phyloP scores from a whole-genome alignment of 1,284 basidiomycete species.

The Sporisorium scitamineum region DNA sequence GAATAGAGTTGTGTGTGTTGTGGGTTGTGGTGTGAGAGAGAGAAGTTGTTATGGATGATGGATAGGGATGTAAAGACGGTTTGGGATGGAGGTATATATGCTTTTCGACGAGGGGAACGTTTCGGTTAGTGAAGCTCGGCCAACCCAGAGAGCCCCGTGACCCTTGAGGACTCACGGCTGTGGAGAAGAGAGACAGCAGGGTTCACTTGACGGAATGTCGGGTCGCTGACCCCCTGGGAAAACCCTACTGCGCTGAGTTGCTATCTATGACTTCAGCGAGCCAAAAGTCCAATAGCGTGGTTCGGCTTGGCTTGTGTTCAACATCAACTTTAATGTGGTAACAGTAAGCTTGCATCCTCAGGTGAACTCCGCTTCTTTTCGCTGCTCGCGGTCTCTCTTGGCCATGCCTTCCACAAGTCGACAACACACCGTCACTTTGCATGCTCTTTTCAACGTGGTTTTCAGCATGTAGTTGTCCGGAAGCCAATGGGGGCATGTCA shows the following conservation, averaged over 20 bases:
- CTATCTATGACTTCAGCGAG: slow-evolving; percentile 8
- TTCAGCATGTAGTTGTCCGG: not conserved
- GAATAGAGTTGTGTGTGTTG: slow-evolving; percentile 18
- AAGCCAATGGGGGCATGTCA: not conserved
- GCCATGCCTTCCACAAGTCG: not conserved
- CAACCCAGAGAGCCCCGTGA: slow-evolving; percentile 8
- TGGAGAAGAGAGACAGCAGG: slow-evolving; percentile 6
- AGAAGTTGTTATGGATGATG: not conserved
- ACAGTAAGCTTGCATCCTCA: slow-evolving; percentile 3
- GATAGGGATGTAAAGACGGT: not conserved
- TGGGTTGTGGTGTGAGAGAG: slow-evolving; percentile 11
- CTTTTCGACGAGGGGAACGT: slow-evolving; percentile 12
- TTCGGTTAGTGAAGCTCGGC: not conserved
- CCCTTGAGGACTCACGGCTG: not conserved
- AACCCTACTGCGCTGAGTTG: not conserved
- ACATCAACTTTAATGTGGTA: not conserved
- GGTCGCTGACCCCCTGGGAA: not conserved
- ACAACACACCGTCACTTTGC: slow-evolving; percentile 6
- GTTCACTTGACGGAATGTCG: slow-evolving; percentile 9
- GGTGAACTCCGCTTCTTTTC: not conserved
- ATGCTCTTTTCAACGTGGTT: not conserved
- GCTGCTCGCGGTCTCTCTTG: too few relatives aligned
- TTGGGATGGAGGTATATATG: slow-evolving; percentile 25
- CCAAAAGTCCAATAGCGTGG: slow-evolving; percentile 1
- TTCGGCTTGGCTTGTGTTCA: not conserved